Base-by-base conservation (phyloP, 2,329 filamentous ascomycete species). In the Apiospora saccharicola region DNA sequence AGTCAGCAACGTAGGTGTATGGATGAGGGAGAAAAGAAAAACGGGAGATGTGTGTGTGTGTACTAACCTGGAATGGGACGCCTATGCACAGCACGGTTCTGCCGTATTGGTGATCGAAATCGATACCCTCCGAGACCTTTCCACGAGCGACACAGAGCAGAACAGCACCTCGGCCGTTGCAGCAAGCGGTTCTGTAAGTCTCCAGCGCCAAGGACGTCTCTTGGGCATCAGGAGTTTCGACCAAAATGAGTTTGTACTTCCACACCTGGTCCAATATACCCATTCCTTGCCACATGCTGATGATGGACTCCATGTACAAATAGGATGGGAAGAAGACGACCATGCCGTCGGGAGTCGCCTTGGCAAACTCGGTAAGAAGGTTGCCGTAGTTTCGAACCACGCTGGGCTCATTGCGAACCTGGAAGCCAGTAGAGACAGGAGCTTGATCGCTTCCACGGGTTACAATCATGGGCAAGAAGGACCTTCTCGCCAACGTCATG, bases 301-400 rank as follows among this genome's bases (percentile, higher is more conserved):
- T 98, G 81, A 98, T 98, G 70, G 93, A 96, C 81, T 99, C 96
- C 96, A 99, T 98, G 85, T 99, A 99, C 1, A 99, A 89, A 78
- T 99, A 99, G 0, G 95, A 98, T 0, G 96, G 97, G 81, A 99
- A 99, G 86, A 99, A 99, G 51, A 99, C 96, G n/a, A 99, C 96
- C 82, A 99, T 92, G 44, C 96, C 96, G 78, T 99, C 96, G 0
- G 96, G 97, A 0, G 96, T 99, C 75, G 98, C 92, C 81, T 96
- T 97, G 71, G 95, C 94, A 81, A 99, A 98, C 80, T 99, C 96
- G 10, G 95, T 96, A 44, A 99, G 86, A 1, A 99, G 87, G 75
- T 92, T 96, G 64, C 96, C 97, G 78, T 98, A 99, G 81, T 99
- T 99, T 68, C 96, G 91, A 41, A 99, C 95, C n/a, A 98, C 96